Percentiles rank a stretch among this genome's conserved stretches.
Evolutionary conservation across 1,284 basidiomycete species (phyloP).

Genomic region (Ustilago nuda): DNA sequence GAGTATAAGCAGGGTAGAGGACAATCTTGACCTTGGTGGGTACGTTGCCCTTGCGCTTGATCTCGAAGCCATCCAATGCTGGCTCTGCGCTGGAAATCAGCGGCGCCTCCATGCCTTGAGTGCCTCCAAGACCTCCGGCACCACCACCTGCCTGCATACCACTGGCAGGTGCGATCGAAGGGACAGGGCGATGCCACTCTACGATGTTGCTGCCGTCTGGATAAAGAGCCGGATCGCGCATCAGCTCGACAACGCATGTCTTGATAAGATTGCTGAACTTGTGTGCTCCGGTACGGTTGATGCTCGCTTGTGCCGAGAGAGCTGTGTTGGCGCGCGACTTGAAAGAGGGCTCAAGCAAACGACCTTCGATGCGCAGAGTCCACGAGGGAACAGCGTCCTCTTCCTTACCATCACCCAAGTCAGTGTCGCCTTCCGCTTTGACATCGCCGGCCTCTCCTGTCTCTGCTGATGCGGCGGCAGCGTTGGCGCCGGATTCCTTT

Average conservation of each 20-base stretch:
- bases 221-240: slow-evolving; percentile 83
- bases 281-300: slow-evolving; percentile 58
- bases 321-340: slow-evolving; percentile 62
- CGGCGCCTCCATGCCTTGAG: slow-evolving; percentile 57
- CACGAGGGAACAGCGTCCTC: slow-evolving; percentile 90
- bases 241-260: slow-evolving; percentile 85
- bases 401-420: slow-evolving; percentile 40
- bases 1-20: slow-evolving; percentile 85
- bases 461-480: slow-evolving; percentile 22
- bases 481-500: slow-evolving; percentile 35
- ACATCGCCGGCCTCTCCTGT: slow-evolving; percentile 28
- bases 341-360: slow-evolving; percentile 75
- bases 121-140: slow-evolving; percentile 51
- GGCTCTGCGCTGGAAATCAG: slow-evolving; percentile 64
- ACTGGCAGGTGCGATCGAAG: slow-evolving; percentile 54
- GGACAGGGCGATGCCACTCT: slow-evolving; percentile 71
- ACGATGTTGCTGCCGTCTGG: slow-evolving; percentile 72
- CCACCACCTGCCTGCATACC: slow-evolving; percentile 62
- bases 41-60: slow-evolving; percentile 83
- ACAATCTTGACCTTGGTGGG: slow-evolving; percentile 82
- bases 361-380: slow-evolving; percentile 88
- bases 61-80: slow-evolving; percentile 82
- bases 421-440: slow-evolving; percentile 30
- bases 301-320: slow-evolving; percentile 61
- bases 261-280: slow-evolving; percentile 91